Conservation (phyloP, 192 early-diverging fungal genomes). For the Phlyctochytrium bullatum region DNA sequence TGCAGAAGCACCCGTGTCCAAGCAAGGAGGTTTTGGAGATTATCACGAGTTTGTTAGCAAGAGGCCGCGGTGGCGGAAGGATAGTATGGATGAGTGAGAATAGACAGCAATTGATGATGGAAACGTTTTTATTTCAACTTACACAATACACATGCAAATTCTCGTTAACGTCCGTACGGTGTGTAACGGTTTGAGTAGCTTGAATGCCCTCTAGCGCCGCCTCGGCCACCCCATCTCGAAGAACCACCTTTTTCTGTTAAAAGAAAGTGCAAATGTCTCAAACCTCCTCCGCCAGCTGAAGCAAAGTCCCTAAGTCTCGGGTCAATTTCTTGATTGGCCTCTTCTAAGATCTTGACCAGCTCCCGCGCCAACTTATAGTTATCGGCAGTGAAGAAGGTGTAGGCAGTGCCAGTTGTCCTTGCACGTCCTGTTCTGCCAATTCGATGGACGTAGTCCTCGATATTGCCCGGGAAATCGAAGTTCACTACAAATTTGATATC, state of each 20-base stretch:
- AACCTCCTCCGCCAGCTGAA: conserved; percentile 38
- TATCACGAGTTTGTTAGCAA: too few relatives aligned
- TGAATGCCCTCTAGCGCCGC: background rate
- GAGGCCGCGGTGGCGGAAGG: too few relatives aligned
- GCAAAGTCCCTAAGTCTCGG: conserved; percentile 48
- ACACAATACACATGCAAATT: too few relatives aligned
- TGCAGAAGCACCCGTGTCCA: too few relatives aligned
- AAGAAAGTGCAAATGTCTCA: background rate
- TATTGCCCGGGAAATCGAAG: conserved; percentile 93
- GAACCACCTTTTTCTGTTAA: background rate
- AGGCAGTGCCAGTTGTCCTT: conserved; percentile 53
- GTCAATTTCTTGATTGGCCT: conserved; percentile 56
- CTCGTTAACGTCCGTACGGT: too few relatives aligned
- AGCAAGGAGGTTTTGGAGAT: too few relatives aligned
- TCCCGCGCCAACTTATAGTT: conserved; percentile 50
- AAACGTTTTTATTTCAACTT: too few relatives aligned
- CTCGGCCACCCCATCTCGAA: background rate
- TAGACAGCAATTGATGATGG: too few relatives aligned
- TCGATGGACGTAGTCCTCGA: conserved; percentile 89
- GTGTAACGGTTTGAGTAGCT: background rate
- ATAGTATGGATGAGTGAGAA: too few relatives aligned
- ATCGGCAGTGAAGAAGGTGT: conserved; percentile 59
- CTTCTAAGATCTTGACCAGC: conserved; percentile 52
- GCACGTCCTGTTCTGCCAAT: conserved; percentile 71
- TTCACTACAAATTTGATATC: conserved; percentile 73